Conservation (phyloP, 2,329 filamentous ascomycete species). For the Fusarium sp. region DNA sequence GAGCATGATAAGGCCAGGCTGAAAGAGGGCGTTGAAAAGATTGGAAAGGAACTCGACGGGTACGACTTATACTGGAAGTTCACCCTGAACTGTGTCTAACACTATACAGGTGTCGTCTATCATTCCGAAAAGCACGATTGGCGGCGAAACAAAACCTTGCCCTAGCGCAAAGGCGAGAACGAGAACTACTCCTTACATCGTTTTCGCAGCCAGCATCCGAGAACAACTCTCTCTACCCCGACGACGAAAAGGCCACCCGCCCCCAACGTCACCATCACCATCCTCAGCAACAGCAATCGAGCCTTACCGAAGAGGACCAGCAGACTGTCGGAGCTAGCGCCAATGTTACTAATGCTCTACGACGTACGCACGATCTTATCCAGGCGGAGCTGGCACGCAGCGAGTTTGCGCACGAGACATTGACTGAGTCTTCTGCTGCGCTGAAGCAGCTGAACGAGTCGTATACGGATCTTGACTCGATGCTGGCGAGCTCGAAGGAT, state of each 20-base stretch:
- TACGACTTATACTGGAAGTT: constrained; percentile 51
- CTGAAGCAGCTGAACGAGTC: constrained; percentile 83
- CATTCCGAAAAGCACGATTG: constrained; percentile 86
- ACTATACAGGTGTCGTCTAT: constrained; percentile 64
- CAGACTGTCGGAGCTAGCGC: constrained; percentile 78
- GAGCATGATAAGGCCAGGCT: constrained; percentile 73
- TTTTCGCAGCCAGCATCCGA: constrained; percentile 61
- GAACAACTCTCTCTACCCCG: constrained; percentile 46
- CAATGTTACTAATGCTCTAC: constrained; percentile 85
- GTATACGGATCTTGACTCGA: constrained; percentile 81
- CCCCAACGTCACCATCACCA: constrained; percentile 41
- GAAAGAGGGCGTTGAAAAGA: constrained; percentile 71
- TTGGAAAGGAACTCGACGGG: constrained; percentile 78
- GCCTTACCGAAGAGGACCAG: constrained; percentile 73
- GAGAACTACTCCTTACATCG: constrained; percentile 77
- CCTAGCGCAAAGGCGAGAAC: constrained; percentile 78
- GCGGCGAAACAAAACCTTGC: constrained; percentile 80
- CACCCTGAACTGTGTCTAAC: constrained; percentile 1
- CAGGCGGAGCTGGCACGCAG: constrained; percentile 85
- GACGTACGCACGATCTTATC: constrained; percentile 88
- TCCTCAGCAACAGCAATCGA: constrained; percentile 49
- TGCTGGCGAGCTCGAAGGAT: constrained; percentile 78
- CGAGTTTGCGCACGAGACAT: constrained; percentile 88
- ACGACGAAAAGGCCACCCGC: constrained; percentile 43
- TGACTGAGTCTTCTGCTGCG: constrained; percentile 85